Conservation (phyloP, 305 asterid species). For the Solanum hybrid region DNA sequence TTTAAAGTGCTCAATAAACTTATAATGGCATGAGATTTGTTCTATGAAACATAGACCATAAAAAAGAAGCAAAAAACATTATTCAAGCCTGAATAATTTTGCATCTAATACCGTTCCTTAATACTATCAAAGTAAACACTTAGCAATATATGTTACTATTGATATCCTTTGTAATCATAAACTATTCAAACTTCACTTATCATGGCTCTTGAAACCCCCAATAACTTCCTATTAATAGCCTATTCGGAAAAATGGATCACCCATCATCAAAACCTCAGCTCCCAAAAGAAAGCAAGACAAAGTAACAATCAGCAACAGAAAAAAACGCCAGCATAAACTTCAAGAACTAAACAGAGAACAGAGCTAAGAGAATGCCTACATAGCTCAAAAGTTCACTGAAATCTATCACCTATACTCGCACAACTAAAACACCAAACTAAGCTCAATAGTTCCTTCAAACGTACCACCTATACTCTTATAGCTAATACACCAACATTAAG, state of each 20-base stretch:
- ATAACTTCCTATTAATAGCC: neutral
- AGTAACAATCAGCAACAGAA: neutral
- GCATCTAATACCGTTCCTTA: neutral
- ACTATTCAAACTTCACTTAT: neutral
- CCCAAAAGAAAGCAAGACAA: neutral
- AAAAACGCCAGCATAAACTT: neutral
- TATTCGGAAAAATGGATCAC: neutral
- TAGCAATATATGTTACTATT: neutral
- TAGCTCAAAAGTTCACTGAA: neutral
- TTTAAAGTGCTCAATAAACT: neutral
- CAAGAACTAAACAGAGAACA: neutral
- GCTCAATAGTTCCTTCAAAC: neutral
- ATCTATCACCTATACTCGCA: neutral
- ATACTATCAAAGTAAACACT: neutral
- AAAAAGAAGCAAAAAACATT: neutral
- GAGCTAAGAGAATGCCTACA: neutral
- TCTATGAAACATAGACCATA: neutral
- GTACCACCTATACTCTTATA: neutral
- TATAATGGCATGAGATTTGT: neutral
- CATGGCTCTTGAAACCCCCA: neutral
- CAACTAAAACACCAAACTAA: neutral
- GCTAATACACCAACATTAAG: neutral
- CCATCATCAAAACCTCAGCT: neutral
- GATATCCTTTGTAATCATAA: neutral
- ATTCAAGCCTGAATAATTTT: neutral